Percentiles rank a stretch among this genome's conserved stretches.
Evolutionary conservation across 352 stramenopile species (phyloP).

Genomic region (Peronospora belbahrii): DNA sequence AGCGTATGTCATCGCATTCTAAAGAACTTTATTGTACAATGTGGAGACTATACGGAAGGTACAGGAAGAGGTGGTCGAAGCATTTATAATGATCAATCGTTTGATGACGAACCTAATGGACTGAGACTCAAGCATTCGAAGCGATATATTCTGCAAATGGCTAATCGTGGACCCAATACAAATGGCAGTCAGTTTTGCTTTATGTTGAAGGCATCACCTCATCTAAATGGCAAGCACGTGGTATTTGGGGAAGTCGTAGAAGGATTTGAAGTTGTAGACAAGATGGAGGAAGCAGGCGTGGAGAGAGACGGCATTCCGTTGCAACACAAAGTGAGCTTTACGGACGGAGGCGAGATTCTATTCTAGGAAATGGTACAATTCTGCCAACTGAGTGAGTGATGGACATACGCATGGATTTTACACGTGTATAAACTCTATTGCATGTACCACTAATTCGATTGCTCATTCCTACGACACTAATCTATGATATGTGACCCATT

Average conservation of each 20-base stretch:
- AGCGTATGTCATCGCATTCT: constrained; percentile 97
- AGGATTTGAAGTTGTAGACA: constrained; percentile 75
- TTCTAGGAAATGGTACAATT: too few relatives aligned
- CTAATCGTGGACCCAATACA: constrained; percentile 94
- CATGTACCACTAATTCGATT: constrained; percentile 1
- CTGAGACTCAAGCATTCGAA: constrained; percentile 72
- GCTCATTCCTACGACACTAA: background rate
- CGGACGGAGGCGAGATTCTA: constrained; percentile 65
- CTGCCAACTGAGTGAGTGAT: too few relatives aligned
- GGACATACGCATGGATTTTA: background rate
- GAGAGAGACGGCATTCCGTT: constrained; percentile 51
- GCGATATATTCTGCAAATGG: constrained; percentile 91
- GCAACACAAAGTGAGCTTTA: constrained; percentile 68
- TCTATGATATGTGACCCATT: constrained; percentile 48
- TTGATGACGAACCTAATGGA: constrained; percentile 94
- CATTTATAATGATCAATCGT: constrained; percentile 97
- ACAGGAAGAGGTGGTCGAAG: constrained; percentile 93
- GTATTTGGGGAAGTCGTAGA: constrained; percentile 84
- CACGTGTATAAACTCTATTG: constrained; percentile 17
- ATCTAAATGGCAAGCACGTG: constrained; percentile 79
- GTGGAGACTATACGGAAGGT: constrained; percentile 90
- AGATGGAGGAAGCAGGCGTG: constrained; percentile 69
- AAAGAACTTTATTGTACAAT: constrained; percentile 97
- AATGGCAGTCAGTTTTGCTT: constrained; percentile 99
- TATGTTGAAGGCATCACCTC: constrained; percentile 70